Conservation (phyloP, 2,329 filamentous ascomycete species). For the Capronia americana region DNA sequence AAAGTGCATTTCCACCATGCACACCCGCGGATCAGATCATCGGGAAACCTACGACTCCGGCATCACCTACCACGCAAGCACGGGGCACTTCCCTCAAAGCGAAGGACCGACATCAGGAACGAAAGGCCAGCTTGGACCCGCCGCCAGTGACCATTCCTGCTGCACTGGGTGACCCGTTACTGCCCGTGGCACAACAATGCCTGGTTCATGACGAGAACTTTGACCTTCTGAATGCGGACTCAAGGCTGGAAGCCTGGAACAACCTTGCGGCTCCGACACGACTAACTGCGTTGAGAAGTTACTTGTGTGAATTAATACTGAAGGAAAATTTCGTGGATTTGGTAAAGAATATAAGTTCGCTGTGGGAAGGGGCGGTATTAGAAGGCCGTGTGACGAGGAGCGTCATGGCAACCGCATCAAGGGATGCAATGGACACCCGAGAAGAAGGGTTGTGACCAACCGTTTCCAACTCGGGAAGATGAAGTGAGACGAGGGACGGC, state of each 20-base stretch:
- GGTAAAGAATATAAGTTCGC: constrained; percentile 49
- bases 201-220: background rate
- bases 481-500: background rate
- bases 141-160: background rate
- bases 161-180: background rate
- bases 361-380: constrained; percentile 43
- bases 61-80: constrained; percentile 17
- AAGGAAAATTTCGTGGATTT: constrained; percentile 50
- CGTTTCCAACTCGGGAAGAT: background rate
- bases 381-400: constrained; percentile 14
- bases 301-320: constrained; percentile 51
- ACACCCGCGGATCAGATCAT: constrained; percentile 35
- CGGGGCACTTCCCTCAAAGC: background rate
- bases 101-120: background rate
- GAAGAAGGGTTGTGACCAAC: background rate
- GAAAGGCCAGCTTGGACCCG: background rate
- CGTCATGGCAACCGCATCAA: background rate
- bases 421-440: background rate
- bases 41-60: constrained; percentile 17
- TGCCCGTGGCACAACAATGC: constrained; percentile 16
- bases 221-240: constrained; percentile 12
- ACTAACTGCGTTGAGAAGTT: constrained; percentile 41
- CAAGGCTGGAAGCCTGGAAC: constrained; percentile 13
- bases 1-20: constrained; percentile 20
- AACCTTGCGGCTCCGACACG: constrained; percentile 5